These are phyloP conservation scores for Catharanthus roseus DNA, from an alignment of 257 asterid species.

Conservation along the genomic window DNA sequence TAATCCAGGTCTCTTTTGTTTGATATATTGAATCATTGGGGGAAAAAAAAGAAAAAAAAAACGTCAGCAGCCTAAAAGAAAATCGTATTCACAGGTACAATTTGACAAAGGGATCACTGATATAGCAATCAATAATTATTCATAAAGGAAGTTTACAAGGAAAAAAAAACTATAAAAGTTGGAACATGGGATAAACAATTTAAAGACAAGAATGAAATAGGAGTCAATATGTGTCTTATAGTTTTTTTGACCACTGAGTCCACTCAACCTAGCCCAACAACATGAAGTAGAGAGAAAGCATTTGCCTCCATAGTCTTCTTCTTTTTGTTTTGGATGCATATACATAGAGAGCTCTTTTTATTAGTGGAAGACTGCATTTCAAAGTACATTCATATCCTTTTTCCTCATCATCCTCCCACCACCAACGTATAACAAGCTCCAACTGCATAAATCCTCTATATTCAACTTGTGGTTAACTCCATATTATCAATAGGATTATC, in stretches of 20 bases:
- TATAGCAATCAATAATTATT: neutral
- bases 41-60: neutral
- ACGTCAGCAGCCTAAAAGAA: slow-evolving; percentile 10
- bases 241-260: slow-evolving; percentile 57
- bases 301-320: slow-evolving; percentile 40
- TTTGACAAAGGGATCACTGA: neutral
- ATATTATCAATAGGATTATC: neutral
- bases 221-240: slow-evolving; percentile 63
- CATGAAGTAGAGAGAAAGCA: slow-evolving; percentile 36
- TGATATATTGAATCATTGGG: slow-evolving; percentile 16
- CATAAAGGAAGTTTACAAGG: slow-evolving; percentile 16
- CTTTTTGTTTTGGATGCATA: slow-evolving; percentile 42
- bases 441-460: slow-evolving; percentile 5
- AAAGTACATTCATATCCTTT: slow-evolving; percentile 47
- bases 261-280: slow-evolving; percentile 56
- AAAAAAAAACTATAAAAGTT: slow-evolving; percentile 24
- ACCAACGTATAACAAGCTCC: slow-evolving; percentile 25
- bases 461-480: slow-evolving; percentile 17
- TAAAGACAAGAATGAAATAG: slow-evolving; percentile 67
- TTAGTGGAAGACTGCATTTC: slow-evolving; percentile 62
- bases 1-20: slow-evolving; percentile 16
- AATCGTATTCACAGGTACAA: neutral
- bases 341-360: slow-evolving; percentile 41
- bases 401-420: slow-evolving; percentile 48
- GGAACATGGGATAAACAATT: slow-evolving; percentile 32